Evolutionary conservation across 345 rosid genomes (phyloP).

Genomic region (Populus pruinosa): DNA sequence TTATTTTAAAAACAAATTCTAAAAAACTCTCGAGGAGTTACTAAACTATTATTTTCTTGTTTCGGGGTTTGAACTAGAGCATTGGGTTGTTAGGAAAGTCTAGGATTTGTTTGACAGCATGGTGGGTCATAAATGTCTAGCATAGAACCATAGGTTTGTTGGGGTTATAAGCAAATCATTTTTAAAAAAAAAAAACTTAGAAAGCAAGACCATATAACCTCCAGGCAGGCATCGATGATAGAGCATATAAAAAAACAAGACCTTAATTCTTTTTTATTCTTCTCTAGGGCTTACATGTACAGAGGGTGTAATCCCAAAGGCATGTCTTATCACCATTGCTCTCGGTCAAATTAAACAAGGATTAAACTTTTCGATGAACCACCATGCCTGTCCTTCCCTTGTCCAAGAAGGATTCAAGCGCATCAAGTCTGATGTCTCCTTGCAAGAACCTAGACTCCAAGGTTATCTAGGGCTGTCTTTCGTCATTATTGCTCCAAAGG

Average conservation of each 20-base stretch:
- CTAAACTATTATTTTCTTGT: neutral
- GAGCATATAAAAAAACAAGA: no score
- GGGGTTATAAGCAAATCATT: no score
- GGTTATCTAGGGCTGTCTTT: neutral
- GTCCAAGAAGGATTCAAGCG: neutral
- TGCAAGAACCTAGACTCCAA: neutral
- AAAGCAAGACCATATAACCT: no score
- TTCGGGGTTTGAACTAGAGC: neutral
- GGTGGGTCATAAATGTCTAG: slow-evolving; percentile 27
- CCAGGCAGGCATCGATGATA: no score
- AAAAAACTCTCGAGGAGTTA: no score
- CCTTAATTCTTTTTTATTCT: no score
- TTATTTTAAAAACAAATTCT: no score
- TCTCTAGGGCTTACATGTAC: slow-evolving; percentile 14
- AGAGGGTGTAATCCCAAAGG: slow-evolving; percentile 49
- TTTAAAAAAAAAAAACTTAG: no score
- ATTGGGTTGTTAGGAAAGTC: slow-evolving; percentile 1
- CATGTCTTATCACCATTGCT: slow-evolving; percentile 42
- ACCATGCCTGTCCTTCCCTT: slow-evolving; percentile 26
- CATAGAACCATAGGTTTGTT: no score
- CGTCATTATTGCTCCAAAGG: slow-evolving; percentile 3
- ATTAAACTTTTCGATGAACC: slow-evolving; percentile 11
- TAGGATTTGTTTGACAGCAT: slow-evolving; percentile 2
- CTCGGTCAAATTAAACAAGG: slow-evolving; percentile 32
- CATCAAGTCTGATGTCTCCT: slow-evolving; percentile 11